phyloP scores from a whole-genome alignment of 2,329 filamentous ascomycete genomes.

The Bipolaris sorokiniana region DNA sequence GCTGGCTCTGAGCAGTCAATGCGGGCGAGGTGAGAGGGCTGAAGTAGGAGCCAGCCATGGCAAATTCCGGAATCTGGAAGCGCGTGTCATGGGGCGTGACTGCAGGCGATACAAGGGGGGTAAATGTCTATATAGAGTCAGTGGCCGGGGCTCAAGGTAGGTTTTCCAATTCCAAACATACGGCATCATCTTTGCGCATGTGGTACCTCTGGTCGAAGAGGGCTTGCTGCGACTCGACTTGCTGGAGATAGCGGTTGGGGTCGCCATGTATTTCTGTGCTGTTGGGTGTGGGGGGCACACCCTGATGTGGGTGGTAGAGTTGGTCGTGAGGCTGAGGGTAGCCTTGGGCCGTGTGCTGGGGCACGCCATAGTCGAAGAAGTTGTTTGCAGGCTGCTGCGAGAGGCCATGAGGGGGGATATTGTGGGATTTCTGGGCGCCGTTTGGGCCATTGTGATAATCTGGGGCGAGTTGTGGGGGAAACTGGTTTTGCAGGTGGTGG shows the following conservation, averaged over 20 bases:
- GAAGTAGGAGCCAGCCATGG: slow-evolving; percentile 75
- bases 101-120: slow-evolving; percentile 81
- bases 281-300: slow-evolving; percentile 79
- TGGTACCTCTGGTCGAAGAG: slow-evolving; percentile 71
- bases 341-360: slow-evolving; percentile 40
- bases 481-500: slow-evolving; percentile 43
- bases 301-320: slow-evolving; percentile 59
- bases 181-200: slow-evolving; percentile 72
- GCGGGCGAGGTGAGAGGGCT: slow-evolving; percentile 83
- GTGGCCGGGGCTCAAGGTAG: slow-evolving; percentile 14
- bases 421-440: slow-evolving; percentile 24
- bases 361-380: slow-evolving; percentile 48
- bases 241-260: slow-evolving; percentile 62
- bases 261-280: slow-evolving; percentile 76
- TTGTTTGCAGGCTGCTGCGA: slow-evolving; percentile 29
- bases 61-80: slow-evolving; percentile 64
- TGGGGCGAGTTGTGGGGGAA: slow-evolving; percentile 35
- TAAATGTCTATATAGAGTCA: slow-evolving; percentile 70
- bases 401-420: slow-evolving; percentile 25
- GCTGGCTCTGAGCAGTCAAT: slow-evolving; percentile 69
- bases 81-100: slow-evolving; percentile 79
- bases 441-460: slow-evolving; percentile 31
- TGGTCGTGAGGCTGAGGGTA: slow-evolving; percentile 48
- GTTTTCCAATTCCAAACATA: slow-evolving; percentile 44
- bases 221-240: slow-evolving; percentile 61